Evolutionary conservation across 2,329 filamentous ascomycete genomes (phyloP), one percentile per base, ranked within the genome.

Genomic region (Cladosporium halotolerans): DNA sequence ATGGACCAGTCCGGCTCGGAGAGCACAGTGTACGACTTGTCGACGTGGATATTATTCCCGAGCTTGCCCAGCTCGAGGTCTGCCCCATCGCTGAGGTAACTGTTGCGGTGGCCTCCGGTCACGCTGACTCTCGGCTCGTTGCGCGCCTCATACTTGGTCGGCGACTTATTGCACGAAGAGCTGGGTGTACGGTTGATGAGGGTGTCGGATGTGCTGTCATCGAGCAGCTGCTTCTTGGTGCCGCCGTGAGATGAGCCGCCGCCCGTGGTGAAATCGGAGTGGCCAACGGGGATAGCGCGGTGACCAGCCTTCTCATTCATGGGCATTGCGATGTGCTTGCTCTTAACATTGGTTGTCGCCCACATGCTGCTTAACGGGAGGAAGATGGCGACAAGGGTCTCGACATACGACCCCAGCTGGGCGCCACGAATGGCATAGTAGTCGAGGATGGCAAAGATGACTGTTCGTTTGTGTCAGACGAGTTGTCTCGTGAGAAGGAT

Each of bases 361-460:
- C 84, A 87, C 58, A 87, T 76, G 14, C 82, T 79, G 11, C 82
- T 84, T 9, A 87, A 73, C 1, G 84, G 84, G 13, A 87, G 76
- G 57, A 81, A 82, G 55, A 86, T 75, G 54, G 78, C 79, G 34
- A 84, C 78, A 16, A 82, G 68, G 13, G 82, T 82, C 8, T 82
- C 68, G 51, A 80, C 73, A 55, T 80, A 72, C 45, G 76, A 75
- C 52, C 75, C 73, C 32, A 85, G 70, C 58, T 83, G 78, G 3
- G 78, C 76, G 48, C 79, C 72, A 3, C 63, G 55, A 18, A 74
- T 46, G 33, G 58, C 60, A 54, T 71, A 69, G 66, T 80, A 84
- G 58, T 83, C 76, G 14, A 85, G 62, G 45, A 80, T 72, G 1
- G 80, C 77, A 65, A 86, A 82, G 57, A 85, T 72, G 19, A 79